Conservation (phyloP, 177 flowering plant species). For the Tripterygium wilfordii region DNA sequence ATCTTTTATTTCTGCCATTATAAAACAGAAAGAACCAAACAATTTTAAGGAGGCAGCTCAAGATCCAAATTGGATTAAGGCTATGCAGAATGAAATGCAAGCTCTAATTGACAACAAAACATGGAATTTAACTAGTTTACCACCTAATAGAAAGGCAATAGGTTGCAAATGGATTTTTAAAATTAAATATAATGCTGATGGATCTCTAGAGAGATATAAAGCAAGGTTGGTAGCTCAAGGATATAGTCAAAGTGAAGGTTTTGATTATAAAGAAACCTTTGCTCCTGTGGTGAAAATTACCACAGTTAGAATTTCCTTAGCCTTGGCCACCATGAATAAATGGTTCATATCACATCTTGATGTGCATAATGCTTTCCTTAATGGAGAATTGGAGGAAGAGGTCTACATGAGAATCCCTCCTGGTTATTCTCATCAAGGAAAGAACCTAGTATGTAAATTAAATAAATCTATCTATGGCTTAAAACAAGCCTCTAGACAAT, state of each 20-base stretch:
- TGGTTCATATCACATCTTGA: too few relatives aligned
- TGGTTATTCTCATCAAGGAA: too few relatives aligned
- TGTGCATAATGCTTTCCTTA: too few relatives aligned
- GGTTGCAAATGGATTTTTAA: background rate
- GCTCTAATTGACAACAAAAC: background rate
- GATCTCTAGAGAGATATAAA: background rate
- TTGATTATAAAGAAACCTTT: too few relatives aligned
- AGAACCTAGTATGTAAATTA: too few relatives aligned
- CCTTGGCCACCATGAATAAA: too few relatives aligned
- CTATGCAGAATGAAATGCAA: background rate
- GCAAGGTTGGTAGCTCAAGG: background rate
- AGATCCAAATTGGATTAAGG: background rate
- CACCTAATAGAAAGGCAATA: background rate
- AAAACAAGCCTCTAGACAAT: too few relatives aligned
- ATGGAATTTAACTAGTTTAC: background rate
- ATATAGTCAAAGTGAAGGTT: background rate
- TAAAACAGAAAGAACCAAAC: background rate
- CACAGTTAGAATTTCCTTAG: too few relatives aligned
- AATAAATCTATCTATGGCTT: too few relatives aligned
- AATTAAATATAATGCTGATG: background rate
- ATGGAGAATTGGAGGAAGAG: too few relatives aligned
- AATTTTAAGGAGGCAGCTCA: background rate
- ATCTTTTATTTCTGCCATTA: background rate
- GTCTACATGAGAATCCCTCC: too few relatives aligned
- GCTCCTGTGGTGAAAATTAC: too few relatives aligned